Evolutionary conservation across 1,139 yeast species (phyloP).

Genomic region (Sugiyamaella sp.): DNA sequence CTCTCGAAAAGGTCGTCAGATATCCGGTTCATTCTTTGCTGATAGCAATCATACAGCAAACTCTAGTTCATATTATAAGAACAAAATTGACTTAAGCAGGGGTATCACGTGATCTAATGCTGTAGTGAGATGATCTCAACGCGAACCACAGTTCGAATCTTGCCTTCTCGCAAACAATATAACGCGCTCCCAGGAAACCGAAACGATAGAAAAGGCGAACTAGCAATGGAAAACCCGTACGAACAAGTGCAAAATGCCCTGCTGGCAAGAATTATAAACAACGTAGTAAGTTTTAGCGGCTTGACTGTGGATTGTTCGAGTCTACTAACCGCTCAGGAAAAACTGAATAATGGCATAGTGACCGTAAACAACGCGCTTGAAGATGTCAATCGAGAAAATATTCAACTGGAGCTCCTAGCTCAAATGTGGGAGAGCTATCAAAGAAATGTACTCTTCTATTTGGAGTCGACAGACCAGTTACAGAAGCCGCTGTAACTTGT

Average conservation of each 20-base stretch:
- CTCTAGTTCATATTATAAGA: too few relatives aligned
- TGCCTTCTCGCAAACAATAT: too few relatives aligned
- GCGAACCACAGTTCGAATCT: too few relatives aligned
- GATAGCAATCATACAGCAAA: too few relatives aligned
- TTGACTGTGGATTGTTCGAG: neutral
- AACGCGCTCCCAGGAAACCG: too few relatives aligned
- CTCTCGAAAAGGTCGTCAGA: too few relatives aligned
- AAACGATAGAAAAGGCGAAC: too few relatives aligned
- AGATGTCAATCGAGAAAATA: slow-evolving; percentile 66
- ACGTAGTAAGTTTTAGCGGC: slow-evolving; percentile 35
- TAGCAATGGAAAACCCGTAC: slow-evolving; percentile 81
- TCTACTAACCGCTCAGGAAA: slow-evolving; percentile 46
- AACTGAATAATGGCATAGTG: slow-evolving; percentile 69
- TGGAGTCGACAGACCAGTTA: slow-evolving; percentile 70
- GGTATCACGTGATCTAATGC: too few relatives aligned
- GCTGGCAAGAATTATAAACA: slow-evolving; percentile 72
- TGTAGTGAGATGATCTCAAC: too few relatives aligned
- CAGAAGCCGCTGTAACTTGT: slow-evolving; percentile 52
- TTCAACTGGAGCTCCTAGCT: slow-evolving; percentile 71
- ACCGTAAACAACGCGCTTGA: slow-evolving; percentile 63
- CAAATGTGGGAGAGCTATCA: slow-evolving; percentile 84
- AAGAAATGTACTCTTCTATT: slow-evolving; percentile 68
- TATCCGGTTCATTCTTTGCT: too few relatives aligned
- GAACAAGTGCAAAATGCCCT: slow-evolving; percentile 83
- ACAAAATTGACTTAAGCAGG: too few relatives aligned